Percentiles rank a stretch among this genome's conserved stretches.
These are phyloP conservation scores for Pelargonium myrrhifolium DNA, from an alignment of 441 rosid species.

Conservation along the genomic window DNA sequence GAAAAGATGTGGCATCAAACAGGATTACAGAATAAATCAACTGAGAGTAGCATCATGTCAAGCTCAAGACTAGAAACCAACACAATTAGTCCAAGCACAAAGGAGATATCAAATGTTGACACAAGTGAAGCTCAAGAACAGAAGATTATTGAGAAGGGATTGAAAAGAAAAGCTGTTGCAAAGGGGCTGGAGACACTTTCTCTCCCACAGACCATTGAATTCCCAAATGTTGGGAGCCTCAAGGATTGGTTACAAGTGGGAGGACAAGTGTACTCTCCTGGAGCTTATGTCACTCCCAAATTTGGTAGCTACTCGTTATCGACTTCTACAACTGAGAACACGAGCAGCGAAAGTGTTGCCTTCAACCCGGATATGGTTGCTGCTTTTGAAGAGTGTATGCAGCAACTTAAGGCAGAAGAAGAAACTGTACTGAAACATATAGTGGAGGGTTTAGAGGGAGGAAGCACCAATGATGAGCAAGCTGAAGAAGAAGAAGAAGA, in stretches of 20 bases:
- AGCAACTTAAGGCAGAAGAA: conserved; percentile 36
- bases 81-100: no score
- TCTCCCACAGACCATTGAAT: conserved; percentile 28
- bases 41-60: not conserved
- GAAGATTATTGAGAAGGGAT: conserved; percentile 8
- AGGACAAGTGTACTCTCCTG: conserved; percentile 28
- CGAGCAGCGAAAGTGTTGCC: conserved; percentile 7
- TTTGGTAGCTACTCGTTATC: conserved; percentile 28
- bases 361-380: conserved; percentile 34
- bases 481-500: conserved; percentile 11
- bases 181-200: conserved; percentile 24
- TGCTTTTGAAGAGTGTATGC: conserved; percentile 31
- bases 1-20: conserved; percentile 7
- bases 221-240: conserved; percentile 26
- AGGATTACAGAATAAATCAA: not conserved
- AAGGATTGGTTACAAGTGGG: conserved; percentile 25
- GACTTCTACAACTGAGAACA: not conserved
- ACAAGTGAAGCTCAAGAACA: not conserved
- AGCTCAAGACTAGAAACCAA: no score
- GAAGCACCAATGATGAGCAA: conserved; percentile 16
- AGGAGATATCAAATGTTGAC: no score
- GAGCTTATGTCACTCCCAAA: conserved; percentile 31
- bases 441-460: conserved; percentile 19
- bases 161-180: conserved; percentile 29
- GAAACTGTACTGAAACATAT: conserved; percentile 31